Base-by-base conservation (phyloP, 2,329 filamentous ascomycete species). In the Dactylellina cionopaga region DNA sequence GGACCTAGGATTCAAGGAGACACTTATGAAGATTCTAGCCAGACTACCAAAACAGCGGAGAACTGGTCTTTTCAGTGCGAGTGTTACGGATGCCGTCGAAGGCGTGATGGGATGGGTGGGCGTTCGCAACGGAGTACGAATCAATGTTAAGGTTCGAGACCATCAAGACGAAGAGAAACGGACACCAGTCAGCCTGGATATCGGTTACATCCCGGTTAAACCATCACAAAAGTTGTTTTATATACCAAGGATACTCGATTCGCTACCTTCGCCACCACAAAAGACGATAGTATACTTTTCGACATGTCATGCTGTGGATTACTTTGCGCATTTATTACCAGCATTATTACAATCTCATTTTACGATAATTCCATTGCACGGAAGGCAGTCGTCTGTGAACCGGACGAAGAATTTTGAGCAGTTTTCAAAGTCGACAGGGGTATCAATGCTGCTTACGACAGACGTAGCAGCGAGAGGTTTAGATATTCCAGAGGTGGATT, bases 251-350 rank as follows among this genome's bases (percentile, higher is more conserved):
- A 75, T 77, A 44, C 74, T 77, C 33, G 75, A 74, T 5, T 66
- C 33, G 90, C 92, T 0, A 87, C 89, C 0, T 81, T 96, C 1
- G 85, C 87, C 51, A 86, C 94, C 94, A 0, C 89, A 93, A 75
- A 92, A 93, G 78, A 90, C 88, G 29, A 97, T 99, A 59, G 84
- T 97, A 58, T 99, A 97, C 79, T 85, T 98, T 19, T 96, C 93
- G 0, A 97, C 94, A 1, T 97, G 95, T 79, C 93, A 92, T 29
- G 91, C 91, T 0, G 95, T 99, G 71, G 94, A 98, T 80, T 98
- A 98, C 81, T 96, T 96, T 79, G 88, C 93, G 71, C 86, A 92
- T 76, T 83, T 96, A 4, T 83, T 99, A 1, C 90, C 91, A 0
- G 81, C 85, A 1, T 81, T 97, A 4, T 82, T 99, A 0, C 90